Evolutionary conservation across 2,329 filamentous ascomycete genomes (phyloP), one percentile per base, ranked within the genome.

Genomic region (Hirsutella rhossiliensis): DNA sequence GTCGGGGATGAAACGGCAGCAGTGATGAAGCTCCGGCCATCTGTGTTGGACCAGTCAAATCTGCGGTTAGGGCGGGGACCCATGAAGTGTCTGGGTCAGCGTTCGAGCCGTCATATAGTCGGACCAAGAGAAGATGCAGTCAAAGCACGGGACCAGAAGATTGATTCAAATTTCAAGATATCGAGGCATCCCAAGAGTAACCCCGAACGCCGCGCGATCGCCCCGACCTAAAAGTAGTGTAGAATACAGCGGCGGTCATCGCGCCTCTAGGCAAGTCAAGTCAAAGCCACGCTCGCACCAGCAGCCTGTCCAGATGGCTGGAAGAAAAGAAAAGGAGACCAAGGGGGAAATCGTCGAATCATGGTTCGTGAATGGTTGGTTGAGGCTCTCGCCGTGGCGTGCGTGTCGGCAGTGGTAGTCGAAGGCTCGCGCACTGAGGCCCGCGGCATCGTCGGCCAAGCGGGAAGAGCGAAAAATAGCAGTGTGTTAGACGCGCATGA

Each of bases 401-500:
- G 23, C 23, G 23, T 27, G 23, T 27, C 23, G 23, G 6, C 23
- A 27, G 6, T 23, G 23, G 23, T 7, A 27, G 23, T 27, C 23
- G 6, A 5, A 9, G 23, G 34, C n/a, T 5, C n/a, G n/a, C n/a
- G n/a, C n/a, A n/a, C n/a, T n/a, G n/a, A 17, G 3, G 18, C 11
- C 8, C 15, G 34, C 11, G 5, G 17, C 15, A 19, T 37, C 9
- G 5, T 17, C 15, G 9, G n/a, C 15, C 15, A 17, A 3, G 9
- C 34, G 34, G 9, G 34, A 4, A 18, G 34, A 17, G 34, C 8
- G 4, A 13, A n/a, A 12, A 17, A 23, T 13, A 20, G 17, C 6
- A n/a, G 13, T 5, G 11, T 36, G 95, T 63, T 94, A 82, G 49
- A 89, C 89, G 67, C 85, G 89, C 68, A 97, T 92, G 56, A 94